phyloP scores from a whole-genome alignment of 2,329 filamentous ascomycete species.

The Arthroderma sp. region DNA sequence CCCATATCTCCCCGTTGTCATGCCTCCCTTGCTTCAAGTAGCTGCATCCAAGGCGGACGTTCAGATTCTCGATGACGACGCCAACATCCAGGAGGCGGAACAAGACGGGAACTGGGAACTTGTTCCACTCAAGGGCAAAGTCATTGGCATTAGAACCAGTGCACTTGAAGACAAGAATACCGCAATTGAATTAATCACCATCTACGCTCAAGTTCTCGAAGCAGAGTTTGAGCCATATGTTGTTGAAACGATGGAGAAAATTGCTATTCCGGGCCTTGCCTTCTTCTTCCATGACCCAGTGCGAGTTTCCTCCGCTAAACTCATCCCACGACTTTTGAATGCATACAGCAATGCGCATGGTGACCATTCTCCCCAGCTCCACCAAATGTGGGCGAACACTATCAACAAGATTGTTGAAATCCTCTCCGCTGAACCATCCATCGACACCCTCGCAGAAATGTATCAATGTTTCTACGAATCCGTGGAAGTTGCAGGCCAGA shows the following conservation, averaged over 20 bases:
- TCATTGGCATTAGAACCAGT: constrained; percentile 95
- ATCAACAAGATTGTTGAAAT: constrained; percentile 89
- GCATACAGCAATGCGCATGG: constrained; percentile 91
- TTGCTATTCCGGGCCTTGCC: constrained; percentile 79
- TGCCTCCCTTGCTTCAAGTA: constrained; percentile 82
- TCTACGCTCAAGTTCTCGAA: constrained; percentile 94
- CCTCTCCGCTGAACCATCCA: constrained; percentile 80
- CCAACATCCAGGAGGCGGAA: constrained; percentile 82
- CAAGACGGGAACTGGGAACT: constrained; percentile 97
- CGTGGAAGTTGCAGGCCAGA: constrained; percentile 81
- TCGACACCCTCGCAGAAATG: constrained; percentile 95
- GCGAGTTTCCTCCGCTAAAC: constrained; percentile 83
- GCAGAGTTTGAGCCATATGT: constrained; percentile 86
- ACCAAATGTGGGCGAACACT: constrained; percentile 70
- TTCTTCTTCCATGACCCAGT: constrained; percentile 99
- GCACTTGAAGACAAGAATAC: constrained; percentile 97
- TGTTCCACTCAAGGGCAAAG: constrained; percentile 91
- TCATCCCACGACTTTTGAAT: constrained; percentile 83
- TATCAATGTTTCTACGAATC: constrained; percentile 99
- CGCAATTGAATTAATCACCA: constrained; percentile 95
- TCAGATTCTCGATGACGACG: constrained; percentile 86
- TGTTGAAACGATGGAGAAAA: constrained; percentile 86
- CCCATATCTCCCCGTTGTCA: constrained; percentile 81
- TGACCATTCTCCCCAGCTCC: constrained; percentile 62
- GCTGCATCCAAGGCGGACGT: constrained; percentile 95